Conservation (phyloP, 495 filamentous ascomycete species). For the Halenospora varia region DNA sequence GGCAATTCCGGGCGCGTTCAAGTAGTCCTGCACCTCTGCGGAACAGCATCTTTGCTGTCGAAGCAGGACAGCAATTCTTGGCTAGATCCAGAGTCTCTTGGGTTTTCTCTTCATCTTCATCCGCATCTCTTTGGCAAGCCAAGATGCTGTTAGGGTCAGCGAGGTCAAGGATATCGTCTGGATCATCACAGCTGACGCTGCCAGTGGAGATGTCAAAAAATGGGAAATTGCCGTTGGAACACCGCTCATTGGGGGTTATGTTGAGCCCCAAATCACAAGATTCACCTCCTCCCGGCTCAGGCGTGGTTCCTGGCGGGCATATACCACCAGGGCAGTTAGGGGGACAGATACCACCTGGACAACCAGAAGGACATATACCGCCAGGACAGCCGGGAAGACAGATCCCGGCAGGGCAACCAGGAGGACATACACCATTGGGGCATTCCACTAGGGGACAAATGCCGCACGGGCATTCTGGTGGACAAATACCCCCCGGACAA, state of each 20-base stretch:
- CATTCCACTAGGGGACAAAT: background rate
- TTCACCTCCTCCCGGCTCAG: background rate
- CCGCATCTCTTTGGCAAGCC: background rate
- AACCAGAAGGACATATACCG: background rate
- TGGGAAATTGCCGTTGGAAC: background rate
- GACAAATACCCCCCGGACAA: background rate
- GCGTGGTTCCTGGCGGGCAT: background rate
- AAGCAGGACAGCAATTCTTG: background rate
- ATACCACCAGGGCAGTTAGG: background rate
- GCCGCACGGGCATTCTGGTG: background rate
- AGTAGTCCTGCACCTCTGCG: background rate
- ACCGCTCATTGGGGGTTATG: background rate
- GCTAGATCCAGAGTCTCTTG: background rate
- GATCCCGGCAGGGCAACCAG: background rate
- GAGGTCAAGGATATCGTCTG: background rate
- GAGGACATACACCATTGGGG: background rate
- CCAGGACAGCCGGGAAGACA: background rate
- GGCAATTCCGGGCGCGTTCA: background rate
- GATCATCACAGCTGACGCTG: background rate
- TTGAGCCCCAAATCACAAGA: background rate
- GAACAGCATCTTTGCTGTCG: background rate
- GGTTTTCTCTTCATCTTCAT: background rate
- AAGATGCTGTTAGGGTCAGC: background rate
- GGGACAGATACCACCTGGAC: background rate
- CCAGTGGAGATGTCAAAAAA: background rate